Percentiles rank a stretch among this genome's conserved stretches.
Evolutionary conservation across 345 rosid species (phyloP).

Genomic region (Raphanus raphanistrum): DNA sequence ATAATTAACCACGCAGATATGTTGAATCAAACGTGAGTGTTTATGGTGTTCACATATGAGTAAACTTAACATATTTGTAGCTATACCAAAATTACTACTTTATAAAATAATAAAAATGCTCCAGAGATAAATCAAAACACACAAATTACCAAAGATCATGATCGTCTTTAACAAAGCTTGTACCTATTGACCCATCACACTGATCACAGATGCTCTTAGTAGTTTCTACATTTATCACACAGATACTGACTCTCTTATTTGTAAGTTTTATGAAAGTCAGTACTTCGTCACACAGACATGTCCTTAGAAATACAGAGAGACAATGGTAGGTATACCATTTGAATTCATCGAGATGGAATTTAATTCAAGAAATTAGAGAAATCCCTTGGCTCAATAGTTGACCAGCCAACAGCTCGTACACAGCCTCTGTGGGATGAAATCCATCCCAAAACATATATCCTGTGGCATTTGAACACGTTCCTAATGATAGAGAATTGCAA

Average conservation of each 20-base stretch:
- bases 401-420: slow-evolving; percentile 64
- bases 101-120: slow-evolving; percentile 9
- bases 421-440: slow-evolving; percentile 91
- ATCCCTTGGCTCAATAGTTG: slow-evolving; percentile 67
- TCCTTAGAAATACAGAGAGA: slow-evolving; percentile 1
- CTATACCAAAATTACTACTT: slow-evolving; percentile 10
- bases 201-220: not conserved
- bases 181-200: slow-evolving; percentile 25
- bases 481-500: slow-evolving; percentile 62
- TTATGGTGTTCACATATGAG: slow-evolving; percentile 4
- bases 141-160: slow-evolving; percentile 6
- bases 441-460: slow-evolving; percentile 92
- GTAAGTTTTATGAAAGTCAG: slow-evolving; percentile 1
- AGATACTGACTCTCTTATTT: slow-evolving; percentile 11
- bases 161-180: slow-evolving; percentile 22
- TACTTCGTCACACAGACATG: not conserved
- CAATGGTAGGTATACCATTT: slow-evolving; percentile 23
- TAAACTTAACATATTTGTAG: slow-evolving; percentile 4
- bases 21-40: slow-evolving; percentile 10
- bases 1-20: slow-evolving; percentile 11
- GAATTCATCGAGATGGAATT: slow-evolving; percentile 12
- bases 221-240: slow-evolving; percentile 25
- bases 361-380: slow-evolving; percentile 63
- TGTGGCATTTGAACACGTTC: slow-evolving; percentile 84
- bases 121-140: slow-evolving; percentile 6